phyloP scores from a whole-genome alignment of 2,329 filamentous ascomycete genomes.

The Didymosphaeria variabile region DNA sequence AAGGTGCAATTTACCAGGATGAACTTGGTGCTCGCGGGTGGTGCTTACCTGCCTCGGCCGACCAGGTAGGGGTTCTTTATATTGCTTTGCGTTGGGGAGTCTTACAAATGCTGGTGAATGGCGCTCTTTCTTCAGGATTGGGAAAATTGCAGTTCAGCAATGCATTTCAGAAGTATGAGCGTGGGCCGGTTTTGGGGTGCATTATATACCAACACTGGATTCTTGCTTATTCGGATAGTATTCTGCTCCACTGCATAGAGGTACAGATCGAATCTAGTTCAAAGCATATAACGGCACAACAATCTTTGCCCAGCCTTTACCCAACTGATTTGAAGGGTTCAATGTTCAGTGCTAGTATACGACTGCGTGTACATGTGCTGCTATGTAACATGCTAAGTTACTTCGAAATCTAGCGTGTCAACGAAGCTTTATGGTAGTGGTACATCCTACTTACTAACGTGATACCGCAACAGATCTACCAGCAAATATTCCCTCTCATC shows the following conservation, averaged over 20 bases:
- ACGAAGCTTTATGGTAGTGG: too few species aligned
- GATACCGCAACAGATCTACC: too few species aligned
- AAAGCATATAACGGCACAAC: neutral
- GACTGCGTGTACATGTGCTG: neutral
- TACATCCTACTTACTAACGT: too few species aligned
- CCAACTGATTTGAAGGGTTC: neutral
- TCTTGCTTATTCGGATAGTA: neutral
- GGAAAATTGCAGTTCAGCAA: neutral
- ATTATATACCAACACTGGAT: neutral
- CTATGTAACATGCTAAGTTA: neutral
- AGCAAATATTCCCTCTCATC: too few species aligned
- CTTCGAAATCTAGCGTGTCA: neutral
- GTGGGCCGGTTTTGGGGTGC: neutral
- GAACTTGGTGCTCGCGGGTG: conserved; percentile 90
- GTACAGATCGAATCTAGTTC: neutral
- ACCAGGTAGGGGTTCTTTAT: neutral
- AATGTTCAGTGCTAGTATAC: neutral
- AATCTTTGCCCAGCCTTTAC: neutral
- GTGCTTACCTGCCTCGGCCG: conserved; percentile 70
- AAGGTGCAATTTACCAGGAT: conserved; percentile 94
- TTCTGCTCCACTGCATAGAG: neutral
- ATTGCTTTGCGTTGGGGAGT: neutral
- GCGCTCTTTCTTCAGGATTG: neutral
- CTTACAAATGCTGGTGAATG: neutral
- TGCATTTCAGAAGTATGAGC: neutral